Base-by-base conservation (phyloP, 352 stramenopile species). In the Globisporangium splendens region DNA sequence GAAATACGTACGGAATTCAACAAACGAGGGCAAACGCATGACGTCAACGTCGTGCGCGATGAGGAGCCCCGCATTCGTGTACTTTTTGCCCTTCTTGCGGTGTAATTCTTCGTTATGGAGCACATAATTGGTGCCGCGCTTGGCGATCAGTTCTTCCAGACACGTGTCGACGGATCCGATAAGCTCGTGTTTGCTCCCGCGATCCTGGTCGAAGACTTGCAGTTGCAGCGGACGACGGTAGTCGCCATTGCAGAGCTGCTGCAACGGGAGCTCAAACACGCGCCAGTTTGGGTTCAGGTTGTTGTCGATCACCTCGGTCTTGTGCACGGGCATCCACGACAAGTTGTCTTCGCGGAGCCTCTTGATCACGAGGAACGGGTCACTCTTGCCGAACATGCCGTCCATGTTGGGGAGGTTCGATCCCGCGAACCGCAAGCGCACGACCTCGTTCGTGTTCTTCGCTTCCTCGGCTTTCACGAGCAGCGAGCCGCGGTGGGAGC, bases 161-260 rank as follows among this genome's bases (percentile, higher is more conserved):
- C 72, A 82, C 1, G 80, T 90, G 35, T 65, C 58, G 47, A 82
- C 70, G 17, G 82, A 59, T 15, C 88, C 87, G 56, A 96, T 93
- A 11, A 94, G 66, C 15, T 92, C 73, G 41, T 65, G 68, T 33
- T 76, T 85, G 17, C 86, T 85, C 20, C 68, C 70, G 18, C 65
- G 65, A 54, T 97, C 84, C 53, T 91, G 79, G 58, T 96, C 86
- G 58, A 89, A 91, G 38, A 94, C 78, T 63, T 97, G 79, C 13
- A 96, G 50, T 47, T 65, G 65, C 33, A 97, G 61, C 1, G 73
- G 68, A 17, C 87, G 85, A 8, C 78, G 68, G 62, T 79, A 70
- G 64, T 93, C 78, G 18, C 84, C 77, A 55, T 93, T 91, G 72
- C 79, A 89, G n/a, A 93, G 68, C 56, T 86, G 72, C 52, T 89